Evolutionary conservation across 78 protist genomes (phyloP), one percentile per base, ranked within the genome.

Genomic region (Isochrysis galbana): DNA sequence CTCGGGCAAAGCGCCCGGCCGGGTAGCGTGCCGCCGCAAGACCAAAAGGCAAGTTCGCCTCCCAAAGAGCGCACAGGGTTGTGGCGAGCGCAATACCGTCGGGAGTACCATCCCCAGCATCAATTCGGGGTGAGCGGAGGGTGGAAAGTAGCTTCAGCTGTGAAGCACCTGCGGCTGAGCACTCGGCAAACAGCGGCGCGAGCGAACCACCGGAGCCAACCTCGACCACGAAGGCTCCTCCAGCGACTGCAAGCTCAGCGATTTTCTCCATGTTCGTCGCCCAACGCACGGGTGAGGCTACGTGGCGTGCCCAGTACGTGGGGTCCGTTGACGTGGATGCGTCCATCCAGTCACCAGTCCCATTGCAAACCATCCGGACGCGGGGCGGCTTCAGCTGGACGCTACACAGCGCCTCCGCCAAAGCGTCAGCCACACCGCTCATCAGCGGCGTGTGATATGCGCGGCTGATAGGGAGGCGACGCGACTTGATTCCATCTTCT

Each of bases 251-350:
- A 17, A 80, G 72, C 39, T 5, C 54, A 26, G 23, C 39, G 26
- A 80, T 32, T 42, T 61, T 11, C 38, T 36, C 42, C 39, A 54
- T 46, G 93, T 89, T 80, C 25, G 36, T 42, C 39, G 2, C 39
- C 93, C 93, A 91, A 34, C 36, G 51, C 77, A 91, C 93, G 26
- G 74, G 17, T 5, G 17, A 1, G 11, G 36, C 39, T 70, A 91
- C 74, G 93, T 91, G 93, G 34, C 22, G 41, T 88, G 87, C 83
- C 93, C 93, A 91, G 77, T 91, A 91, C 46, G 10, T 38, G 38
- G 61, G 48, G 46, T 10, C 45, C 32, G 45, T 5, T 4, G 67
- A 87, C 22, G 54, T 45, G n/a, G 88, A 34, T 25, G 1, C 87
- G n/a, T 39, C 51, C 54, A 90, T 39, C 93, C 93, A 91, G 42